phyloP scores from a whole-genome alignment of 2,329 filamentous ascomycete species.

The Raffaelea ambrosiae region DNA sequence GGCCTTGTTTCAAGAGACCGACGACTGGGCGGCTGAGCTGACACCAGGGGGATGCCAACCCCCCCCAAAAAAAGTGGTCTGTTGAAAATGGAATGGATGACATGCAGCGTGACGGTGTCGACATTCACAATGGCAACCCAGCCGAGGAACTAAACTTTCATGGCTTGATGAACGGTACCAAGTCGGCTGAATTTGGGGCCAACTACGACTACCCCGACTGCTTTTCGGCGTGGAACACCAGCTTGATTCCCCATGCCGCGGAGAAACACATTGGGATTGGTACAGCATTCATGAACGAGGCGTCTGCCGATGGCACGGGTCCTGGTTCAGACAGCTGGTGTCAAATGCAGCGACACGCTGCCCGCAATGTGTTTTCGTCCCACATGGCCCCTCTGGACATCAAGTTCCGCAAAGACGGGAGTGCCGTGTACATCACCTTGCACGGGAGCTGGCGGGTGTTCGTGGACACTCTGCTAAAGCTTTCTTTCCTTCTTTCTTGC shows the following conservation, averaged over 20 bases:
- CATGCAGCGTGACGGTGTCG: slow-evolving; percentile 45
- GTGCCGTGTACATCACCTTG: slow-evolving; percentile 51
- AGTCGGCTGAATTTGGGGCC: slow-evolving; percentile 19
- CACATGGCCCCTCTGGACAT: slow-evolving; percentile 60
- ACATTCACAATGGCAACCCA: slow-evolving; percentile 61
- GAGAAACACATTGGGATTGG: slow-evolving; percentile 19
- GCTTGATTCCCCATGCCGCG: slow-evolving; percentile 22
- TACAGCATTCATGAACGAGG: slow-evolving; percentile 23
- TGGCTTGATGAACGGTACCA: slow-evolving; percentile 48
- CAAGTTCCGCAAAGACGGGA: slow-evolving; percentile 46
- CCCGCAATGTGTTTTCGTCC: slow-evolving; percentile 40
- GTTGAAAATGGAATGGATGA: slow-evolving; percentile 67
- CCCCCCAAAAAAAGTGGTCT: slow-evolving; percentile 35
- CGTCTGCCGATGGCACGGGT: slow-evolving; percentile 19
- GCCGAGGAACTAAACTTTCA: slow-evolving; percentile 69
- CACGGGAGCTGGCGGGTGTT: slow-evolving; percentile 46
- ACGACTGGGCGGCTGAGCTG: too few relatives aligned
- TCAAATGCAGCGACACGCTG: slow-evolving; percentile 9
- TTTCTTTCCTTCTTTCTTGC: too few relatives aligned
- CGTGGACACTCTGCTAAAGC: too few relatives aligned
- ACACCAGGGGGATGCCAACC: too few relatives aligned
- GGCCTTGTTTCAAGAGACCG: too few relatives aligned
- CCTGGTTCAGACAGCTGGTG: slow-evolving; percentile 19
- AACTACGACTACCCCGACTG: slow-evolving; percentile 60
- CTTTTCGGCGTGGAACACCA: slow-evolving; percentile 47